Evolutionary conservation across 441 rosid species (phyloP).

Genomic region (Euphorbia schlechtendalii): DNA sequence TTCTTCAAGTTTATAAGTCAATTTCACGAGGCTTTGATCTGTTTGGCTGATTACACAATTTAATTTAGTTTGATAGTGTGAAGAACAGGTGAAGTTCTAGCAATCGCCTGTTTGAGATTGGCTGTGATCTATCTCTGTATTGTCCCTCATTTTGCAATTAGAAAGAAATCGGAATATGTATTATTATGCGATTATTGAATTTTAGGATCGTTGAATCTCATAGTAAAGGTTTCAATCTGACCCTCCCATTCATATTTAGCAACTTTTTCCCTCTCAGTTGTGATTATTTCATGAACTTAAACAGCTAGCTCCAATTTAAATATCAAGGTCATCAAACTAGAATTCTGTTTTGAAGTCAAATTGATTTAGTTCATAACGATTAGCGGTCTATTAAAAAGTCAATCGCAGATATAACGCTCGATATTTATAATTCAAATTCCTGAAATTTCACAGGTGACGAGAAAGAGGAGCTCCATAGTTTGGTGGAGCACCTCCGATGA

Average conservation of each 20-base stretch:
- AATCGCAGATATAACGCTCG: neutral
- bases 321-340: neutral
- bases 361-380: neutral
- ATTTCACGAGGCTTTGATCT: neutral
- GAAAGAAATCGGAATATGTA: neutral
- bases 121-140: slow-evolving; percentile 2
- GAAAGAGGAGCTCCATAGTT: slow-evolving; percentile 47
- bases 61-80: neutral
- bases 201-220: slow-evolving; percentile 1
- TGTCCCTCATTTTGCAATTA: neutral
- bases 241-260: neutral
- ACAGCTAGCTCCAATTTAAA: neutral
- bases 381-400: neutral
- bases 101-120: slow-evolving; percentile 4
- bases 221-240: neutral
- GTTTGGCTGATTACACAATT: slow-evolving; percentile 4
- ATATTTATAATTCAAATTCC: neutral
- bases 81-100: neutral
- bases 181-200: neutral
- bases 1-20: neutral
- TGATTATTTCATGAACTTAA: neutral
- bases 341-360: slow-evolving; percentile 4
- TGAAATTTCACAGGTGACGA: slow-evolving; percentile 32
- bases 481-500: slow-evolving; percentile 26
- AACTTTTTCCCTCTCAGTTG: neutral